These are phyloP conservation scores for Mimosa bimucronata DNA, from an alignment of 306 rosid genomes.

Conservation along the genomic window DNA sequence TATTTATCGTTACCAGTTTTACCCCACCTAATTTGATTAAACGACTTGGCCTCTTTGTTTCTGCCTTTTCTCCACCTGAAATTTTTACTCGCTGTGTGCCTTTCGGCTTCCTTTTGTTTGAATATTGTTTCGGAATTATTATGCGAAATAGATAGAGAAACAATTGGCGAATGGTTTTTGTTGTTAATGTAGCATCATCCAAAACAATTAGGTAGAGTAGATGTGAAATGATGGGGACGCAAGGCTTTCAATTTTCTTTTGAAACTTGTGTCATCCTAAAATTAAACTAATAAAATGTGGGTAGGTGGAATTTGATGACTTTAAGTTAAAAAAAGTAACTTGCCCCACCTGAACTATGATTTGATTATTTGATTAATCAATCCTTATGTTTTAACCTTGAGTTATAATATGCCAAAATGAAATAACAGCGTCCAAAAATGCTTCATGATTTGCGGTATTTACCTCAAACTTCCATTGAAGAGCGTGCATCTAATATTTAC, in stretches of 20 bases:
- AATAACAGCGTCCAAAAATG: background rate
- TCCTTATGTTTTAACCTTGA: background rate
- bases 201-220: conserved; percentile 64
- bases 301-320: conserved; percentile 45
- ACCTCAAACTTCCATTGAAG: background rate
- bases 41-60: background rate
- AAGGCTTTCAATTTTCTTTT: conserved; percentile 34
- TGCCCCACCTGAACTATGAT: background rate
- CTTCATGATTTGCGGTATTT: background rate
- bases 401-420: background rate
- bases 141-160: conserved; percentile 33
- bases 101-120: background rate
- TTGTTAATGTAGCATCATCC: conserved; percentile 37
- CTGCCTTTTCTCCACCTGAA: background rate
- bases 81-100: background rate
- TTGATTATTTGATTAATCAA: background rate
- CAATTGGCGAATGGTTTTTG: conserved; percentile 18
- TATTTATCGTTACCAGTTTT: conserved; percentile 30
- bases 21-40: conserved; percentile 6
- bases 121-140: background rate
- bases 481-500: background rate
- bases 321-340: conserved; percentile 11
- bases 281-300: conserved; percentile 39
- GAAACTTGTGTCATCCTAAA: conserved; percentile 38
- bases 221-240: conserved; percentile 67